Evolutionary conservation across 352 stramenopile species (phyloP).

Genomic region (Phytophthora pini): DNA sequence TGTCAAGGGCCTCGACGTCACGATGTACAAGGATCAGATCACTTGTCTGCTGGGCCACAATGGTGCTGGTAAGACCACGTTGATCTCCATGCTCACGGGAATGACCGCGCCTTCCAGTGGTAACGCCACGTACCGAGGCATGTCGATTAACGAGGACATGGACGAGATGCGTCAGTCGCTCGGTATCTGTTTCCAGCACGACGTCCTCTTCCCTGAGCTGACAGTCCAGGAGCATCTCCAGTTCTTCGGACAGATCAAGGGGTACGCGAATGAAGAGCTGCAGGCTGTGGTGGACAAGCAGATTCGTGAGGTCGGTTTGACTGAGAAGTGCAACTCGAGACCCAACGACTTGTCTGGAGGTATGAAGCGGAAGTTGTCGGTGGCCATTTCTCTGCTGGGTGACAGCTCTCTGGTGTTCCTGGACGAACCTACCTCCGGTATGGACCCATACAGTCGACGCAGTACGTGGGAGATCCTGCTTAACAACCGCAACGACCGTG

Average conservation of each 20-base stretch:
- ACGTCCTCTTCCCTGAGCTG: slow-evolving; percentile 77
- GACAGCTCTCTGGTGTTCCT: slow-evolving; percentile 85
- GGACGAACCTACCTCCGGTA: slow-evolving; percentile 93
- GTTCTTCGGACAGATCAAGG: slow-evolving; percentile 72
- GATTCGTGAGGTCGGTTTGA: slow-evolving; percentile 62
- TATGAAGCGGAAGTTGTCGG: slow-evolving; percentile 91
- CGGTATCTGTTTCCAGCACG: slow-evolving; percentile 82
- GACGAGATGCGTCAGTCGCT: slow-evolving; percentile 67
- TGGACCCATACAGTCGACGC: slow-evolving; percentile 94
- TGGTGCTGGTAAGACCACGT: slow-evolving; percentile 78
- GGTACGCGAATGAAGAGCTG: slow-evolving; percentile 42
- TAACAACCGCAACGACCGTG: slow-evolving; percentile 55
- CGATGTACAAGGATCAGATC: slow-evolving; percentile 80
- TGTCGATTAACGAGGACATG: slow-evolving; percentile 78
- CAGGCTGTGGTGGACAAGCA: slow-evolving; percentile 35
- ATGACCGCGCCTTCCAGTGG: slow-evolving; percentile 56
- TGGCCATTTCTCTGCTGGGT: slow-evolving; percentile 88
- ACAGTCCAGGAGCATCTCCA: slow-evolving; percentile 72
- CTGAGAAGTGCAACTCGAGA: slow-evolving; percentile 53
- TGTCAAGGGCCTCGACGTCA: slow-evolving; percentile 85
- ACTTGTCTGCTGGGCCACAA: slow-evolving; percentile 83
- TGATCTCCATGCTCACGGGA: slow-evolving; percentile 82
- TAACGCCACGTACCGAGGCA: slow-evolving; percentile 65
- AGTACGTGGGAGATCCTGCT: slow-evolving; percentile 91
- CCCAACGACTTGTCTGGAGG: slow-evolving; percentile 75